Evolutionary conservation across 306 rosid species (phyloP).

Genomic region (Trifolium fragiferum): DNA sequence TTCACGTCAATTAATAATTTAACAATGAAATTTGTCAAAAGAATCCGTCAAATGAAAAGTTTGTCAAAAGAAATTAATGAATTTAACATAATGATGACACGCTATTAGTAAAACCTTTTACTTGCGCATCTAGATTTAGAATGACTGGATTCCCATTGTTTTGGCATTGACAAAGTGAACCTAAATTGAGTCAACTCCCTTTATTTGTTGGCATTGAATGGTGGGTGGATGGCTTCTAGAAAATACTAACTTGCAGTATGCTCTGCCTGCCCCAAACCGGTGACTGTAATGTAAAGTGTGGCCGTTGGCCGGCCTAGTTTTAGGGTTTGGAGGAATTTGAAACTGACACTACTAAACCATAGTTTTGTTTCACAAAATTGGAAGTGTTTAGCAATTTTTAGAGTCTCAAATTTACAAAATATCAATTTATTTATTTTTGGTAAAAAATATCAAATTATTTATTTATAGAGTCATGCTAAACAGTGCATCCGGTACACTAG

Average conservation of each 20-base stretch:
- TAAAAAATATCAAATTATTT: too few relatives aligned
- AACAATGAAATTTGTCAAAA: too few relatives aligned
- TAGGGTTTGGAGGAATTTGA: not conserved
- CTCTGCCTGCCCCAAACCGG: not conserved
- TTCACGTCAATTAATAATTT: too few relatives aligned
- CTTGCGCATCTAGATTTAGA: not conserved
- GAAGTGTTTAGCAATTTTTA: too few relatives aligned
- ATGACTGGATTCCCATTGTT: not conserved
- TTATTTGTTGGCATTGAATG: not conserved
- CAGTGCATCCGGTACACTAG: too few relatives aligned
- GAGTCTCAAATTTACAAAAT: too few relatives aligned
- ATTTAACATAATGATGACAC: not conserved
- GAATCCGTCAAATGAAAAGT: too few relatives aligned
- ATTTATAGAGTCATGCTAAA: too few relatives aligned
- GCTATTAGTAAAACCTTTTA: not conserved
- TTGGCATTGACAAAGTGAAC: not conserved
- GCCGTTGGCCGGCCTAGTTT: not conserved
- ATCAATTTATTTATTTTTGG: too few relatives aligned
- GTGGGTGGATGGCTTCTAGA: not conserved
- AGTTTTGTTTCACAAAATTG: too few relatives aligned
- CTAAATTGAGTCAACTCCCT: not conserved
- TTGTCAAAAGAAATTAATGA: too few relatives aligned
- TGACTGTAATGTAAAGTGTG: not conserved
- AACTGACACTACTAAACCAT: too few relatives aligned
- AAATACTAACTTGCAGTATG: not conserved